Conservation (phyloP, 148 eudicot genomes). For the Amaranthus hypochondriacus region DNA sequence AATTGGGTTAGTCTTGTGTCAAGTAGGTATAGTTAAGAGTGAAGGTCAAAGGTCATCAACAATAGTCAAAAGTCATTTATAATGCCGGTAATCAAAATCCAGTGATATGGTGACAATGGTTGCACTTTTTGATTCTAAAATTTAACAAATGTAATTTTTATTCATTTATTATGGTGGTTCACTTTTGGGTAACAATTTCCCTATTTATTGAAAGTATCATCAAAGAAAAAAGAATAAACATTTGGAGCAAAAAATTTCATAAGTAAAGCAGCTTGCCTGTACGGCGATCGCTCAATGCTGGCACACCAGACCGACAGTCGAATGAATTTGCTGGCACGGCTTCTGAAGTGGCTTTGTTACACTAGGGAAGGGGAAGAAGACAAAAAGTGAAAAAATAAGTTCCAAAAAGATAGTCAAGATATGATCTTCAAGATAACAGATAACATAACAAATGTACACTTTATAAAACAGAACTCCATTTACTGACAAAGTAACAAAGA, state of each 20-base stretch:
- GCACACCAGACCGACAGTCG: slow-evolving; percentile 50
- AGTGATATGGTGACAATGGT: too few relatives aligned
- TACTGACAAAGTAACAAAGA: background rate
- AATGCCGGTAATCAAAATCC: too few relatives aligned
- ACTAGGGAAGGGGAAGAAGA: slow-evolving; percentile 29
- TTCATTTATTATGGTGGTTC: too few relatives aligned
- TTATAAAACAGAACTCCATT: background rate
- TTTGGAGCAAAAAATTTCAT: background rate
- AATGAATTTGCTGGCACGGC: slow-evolving; percentile 23
- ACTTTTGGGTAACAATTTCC: too few relatives aligned
- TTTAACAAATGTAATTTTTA: too few relatives aligned
- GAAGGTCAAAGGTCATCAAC: too few relatives aligned
- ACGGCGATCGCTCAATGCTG: slow-evolving; percentile 50
- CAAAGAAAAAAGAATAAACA: background rate
- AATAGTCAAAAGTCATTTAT: too few relatives aligned
- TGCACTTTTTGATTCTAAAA: too few relatives aligned
- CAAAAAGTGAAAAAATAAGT: background rate
- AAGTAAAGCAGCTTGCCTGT: slow-evolving; percentile 48
- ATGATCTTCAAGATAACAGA: background rate
- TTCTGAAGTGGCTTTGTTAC: slow-evolving; percentile 32
- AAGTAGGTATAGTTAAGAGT: too few relatives aligned
- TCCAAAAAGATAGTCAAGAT: background rate
- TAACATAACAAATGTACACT: background rate
- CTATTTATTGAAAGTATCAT: too few relatives aligned
- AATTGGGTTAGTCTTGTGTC: too few relatives aligned